Evolutionary conservation across 257 asterid species (phyloP).

Genomic region (Paulownia fortunei): DNA sequence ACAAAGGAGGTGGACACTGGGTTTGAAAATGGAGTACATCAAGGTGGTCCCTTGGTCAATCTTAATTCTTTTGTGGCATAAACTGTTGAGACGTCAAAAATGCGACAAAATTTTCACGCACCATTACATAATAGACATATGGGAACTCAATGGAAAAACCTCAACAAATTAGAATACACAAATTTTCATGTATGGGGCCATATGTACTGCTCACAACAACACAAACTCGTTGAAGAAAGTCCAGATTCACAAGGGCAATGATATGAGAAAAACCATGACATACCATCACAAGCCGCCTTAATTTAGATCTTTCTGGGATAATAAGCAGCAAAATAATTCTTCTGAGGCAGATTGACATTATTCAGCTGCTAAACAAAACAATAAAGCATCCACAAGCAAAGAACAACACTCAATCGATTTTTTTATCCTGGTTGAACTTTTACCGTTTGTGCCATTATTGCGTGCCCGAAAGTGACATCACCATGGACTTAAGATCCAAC

Average conservation of each 20-base stretch:
- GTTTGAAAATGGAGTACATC: not conserved
- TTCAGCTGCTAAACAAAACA: not conserved
- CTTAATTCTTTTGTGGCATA: not conserved
- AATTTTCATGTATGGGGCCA: not conserved
- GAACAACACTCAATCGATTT: not conserved
- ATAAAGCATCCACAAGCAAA: not conserved
- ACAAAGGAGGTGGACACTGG: not conserved
- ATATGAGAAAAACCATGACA: not conserved
- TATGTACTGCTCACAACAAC: not conserved
- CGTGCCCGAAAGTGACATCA: not conserved
- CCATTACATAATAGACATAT: not conserved
- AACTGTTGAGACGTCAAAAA: not conserved
- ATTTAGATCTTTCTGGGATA: not conserved
- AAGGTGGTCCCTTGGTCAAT: not conserved
- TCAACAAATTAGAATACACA: too few relatives aligned
- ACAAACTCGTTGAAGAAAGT: not conserved
- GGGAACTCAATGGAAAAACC: not conserved
- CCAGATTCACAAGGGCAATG: not conserved
- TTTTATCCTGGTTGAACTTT: not conserved
- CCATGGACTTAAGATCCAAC: not conserved
- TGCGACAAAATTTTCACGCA: not conserved
- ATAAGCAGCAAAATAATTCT: not conserved
- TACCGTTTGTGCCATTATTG: not conserved
- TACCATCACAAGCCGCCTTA: not conserved
- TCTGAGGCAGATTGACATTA: not conserved